Evolutionary conservation across 805 yeast species (phyloP), one percentile per base, ranked within the genome.

Genomic region (Candida vartiovaarae): DNA sequence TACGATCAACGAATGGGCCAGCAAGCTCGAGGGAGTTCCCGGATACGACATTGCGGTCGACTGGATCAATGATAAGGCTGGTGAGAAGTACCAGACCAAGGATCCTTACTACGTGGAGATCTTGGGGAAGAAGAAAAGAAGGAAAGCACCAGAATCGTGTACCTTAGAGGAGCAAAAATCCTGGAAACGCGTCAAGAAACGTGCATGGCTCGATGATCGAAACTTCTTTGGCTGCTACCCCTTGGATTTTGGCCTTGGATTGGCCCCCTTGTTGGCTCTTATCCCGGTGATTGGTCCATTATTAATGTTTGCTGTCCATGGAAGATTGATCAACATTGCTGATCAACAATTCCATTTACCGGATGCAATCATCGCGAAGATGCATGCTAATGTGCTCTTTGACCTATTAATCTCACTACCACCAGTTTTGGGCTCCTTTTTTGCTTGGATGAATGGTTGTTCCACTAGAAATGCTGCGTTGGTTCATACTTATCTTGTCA

Each of bases 391-490:
- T 56, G 84, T 89, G 34, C 56, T 76, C 9, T 61, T 87, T 45
- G 97, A 91, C 60, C 68, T 90, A 29, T 52, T 84, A 34, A 77
- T 90, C 33, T 73, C 90, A 3, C 66, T 91, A 31, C 82, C 91
- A 0, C 98, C 98, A 0, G 52, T 89, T 4, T 61, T 91, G 31
- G 98, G 98, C 2, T 70, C 80, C 3, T 64, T 89, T 32, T 74
- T 89, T 43, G 67, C 85, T 9, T 90, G 95, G 91, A 47, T 90
- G 61, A 77, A 87, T 57, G 85, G 81, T 2, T 85, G 96, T 58
- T 85, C 95, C 6, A 86, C 96, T 0, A 70, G 96, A 55, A 90
- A 91, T 61, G 95, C 96, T 0, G 90, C 91, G 0, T 56, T 87
- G 54, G 72, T 89, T 7, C 88, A 86, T 59, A 75, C 55, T 4